Percentiles rank a stretch among this genome's conserved stretches.
These are phyloP conservation scores for Botryosphaeria agaves DNA, from an alignment of 2,329 filamentous ascomycete genomes.

Conservation along the genomic window DNA sequence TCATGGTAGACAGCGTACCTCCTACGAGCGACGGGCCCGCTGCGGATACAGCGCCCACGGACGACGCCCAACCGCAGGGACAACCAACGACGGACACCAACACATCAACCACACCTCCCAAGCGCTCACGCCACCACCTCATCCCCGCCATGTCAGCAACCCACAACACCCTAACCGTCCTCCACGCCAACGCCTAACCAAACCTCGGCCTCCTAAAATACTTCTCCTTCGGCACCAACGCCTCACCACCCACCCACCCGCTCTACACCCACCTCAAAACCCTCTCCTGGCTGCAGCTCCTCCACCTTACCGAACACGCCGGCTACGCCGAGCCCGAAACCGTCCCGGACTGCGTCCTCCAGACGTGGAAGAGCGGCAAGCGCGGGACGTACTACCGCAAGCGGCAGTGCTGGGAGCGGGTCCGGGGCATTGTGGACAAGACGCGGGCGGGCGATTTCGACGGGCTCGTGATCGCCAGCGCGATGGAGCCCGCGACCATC, in stretches of 20 bases:
- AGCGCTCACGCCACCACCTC: no score
- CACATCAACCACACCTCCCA: no score
- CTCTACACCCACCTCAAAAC: conserved; percentile 66
- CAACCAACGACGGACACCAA: no score
- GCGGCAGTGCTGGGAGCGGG: conserved; percentile 61
- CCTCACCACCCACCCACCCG: conserved; percentile 58
- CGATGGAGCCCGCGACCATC: conserved; percentile 65
- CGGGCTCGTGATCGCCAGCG: conserved; percentile 64
- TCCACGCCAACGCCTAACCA: conserved; percentile 70
- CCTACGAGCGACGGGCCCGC: no score
- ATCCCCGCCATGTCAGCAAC: conserved; percentile 19
- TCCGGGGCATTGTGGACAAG: conserved; percentile 54
- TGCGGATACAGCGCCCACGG: no score
- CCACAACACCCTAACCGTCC: conserved; percentile 61
- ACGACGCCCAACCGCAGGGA: no score
- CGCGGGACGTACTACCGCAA: conserved; percentile 81
- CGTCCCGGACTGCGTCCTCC: conserved; percentile 42
- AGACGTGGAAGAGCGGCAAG: conserved; percentile 62
- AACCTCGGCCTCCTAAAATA: conserved; percentile 80
- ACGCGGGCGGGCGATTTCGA: conserved; percentile 63
- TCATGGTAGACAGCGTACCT: no score
- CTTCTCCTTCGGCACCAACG: conserved; percentile 80
- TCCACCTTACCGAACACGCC: conserved; percentile 58
- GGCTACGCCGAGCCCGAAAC: conserved; percentile 53
- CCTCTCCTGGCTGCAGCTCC: conserved; percentile 81